A percentile compares a stretch with the other conserved stretches of the same genome.
Evolutionary conservation across 164 flowering plant species (phyloP).

Genomic region (Euptelea pleiosperma): DNA sequence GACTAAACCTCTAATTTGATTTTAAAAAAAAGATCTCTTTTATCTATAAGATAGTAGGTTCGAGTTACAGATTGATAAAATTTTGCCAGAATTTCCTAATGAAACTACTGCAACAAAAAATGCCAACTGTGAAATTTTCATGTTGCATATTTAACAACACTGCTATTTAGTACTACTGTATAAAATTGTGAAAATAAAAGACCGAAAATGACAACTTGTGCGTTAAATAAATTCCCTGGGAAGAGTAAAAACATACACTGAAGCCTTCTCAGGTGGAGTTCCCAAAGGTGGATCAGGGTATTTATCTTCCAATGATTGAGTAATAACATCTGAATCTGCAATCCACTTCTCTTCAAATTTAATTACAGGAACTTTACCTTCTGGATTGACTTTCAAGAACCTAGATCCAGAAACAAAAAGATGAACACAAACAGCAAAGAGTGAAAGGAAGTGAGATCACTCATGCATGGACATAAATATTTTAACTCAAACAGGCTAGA

Average conservation of each 20-base stretch:
- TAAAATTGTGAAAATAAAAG: too few relatives aligned
- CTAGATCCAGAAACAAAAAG: conserved; percentile 27
- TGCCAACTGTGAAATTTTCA: too few relatives aligned
- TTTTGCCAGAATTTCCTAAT: too few relatives aligned
- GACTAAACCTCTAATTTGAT: too few relatives aligned
- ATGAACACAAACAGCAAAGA: not conserved
- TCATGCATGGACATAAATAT: not conserved
- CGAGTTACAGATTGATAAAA: too few relatives aligned
- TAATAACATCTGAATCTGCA: conserved; percentile 91
- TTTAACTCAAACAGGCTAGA: not conserved
- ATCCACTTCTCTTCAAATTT: conserved; percentile 90
- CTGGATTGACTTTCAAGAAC: conserved; percentile 73
- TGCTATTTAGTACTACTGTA: too few relatives aligned
- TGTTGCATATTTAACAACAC: too few relatives aligned
- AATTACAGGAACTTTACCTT: conserved; percentile 86
- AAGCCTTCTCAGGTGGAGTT: conserved; percentile 81
- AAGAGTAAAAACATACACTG: conserved; percentile 71
- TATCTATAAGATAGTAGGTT: too few relatives aligned
- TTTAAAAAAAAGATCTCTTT: too few relatives aligned
- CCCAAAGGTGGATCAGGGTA: conserved; percentile 74
- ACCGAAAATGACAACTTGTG: too few relatives aligned
- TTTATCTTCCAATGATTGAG: conserved; percentile 71
- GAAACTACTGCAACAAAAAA: too few relatives aligned
- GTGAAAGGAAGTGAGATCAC: not conserved
- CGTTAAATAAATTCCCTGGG: too few relatives aligned